Percentiles rank a stretch among this genome's conserved stretches.
phyloP scores from a whole-genome alignment of 768 basidiomycete genomes.

The Dioszegia crocea region DNA sequence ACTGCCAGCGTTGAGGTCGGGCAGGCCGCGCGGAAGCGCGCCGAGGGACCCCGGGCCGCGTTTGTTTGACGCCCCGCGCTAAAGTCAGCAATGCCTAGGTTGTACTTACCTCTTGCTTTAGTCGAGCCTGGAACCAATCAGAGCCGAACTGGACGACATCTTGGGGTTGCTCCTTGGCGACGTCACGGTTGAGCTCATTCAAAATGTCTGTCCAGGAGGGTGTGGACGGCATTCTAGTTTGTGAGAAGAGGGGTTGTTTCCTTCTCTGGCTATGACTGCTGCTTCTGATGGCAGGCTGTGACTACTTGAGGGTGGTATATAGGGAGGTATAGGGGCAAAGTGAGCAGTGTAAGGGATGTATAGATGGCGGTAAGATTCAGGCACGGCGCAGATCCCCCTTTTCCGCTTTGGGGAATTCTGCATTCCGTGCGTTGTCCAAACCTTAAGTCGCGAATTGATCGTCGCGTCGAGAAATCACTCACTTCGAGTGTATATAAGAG shows the following conservation, averaged over 20 bases:
- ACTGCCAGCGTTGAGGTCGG: slow-evolving; percentile 1
- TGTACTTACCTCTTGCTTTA: slow-evolving; percentile 42
- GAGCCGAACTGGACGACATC: slow-evolving; percentile 77
- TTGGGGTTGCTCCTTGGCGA: slow-evolving; percentile 75
- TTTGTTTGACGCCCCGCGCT: slow-evolving; percentile 2
- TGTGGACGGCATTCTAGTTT: neutral
- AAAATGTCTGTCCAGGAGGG: slow-evolving; percentile 54
- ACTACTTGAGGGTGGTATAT: neutral
- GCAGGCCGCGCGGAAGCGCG: neutral
- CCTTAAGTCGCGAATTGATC: no score
- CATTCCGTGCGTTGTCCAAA: neutral
- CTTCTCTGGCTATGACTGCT: no score
- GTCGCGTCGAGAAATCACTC: no score
- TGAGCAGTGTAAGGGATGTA: no score
- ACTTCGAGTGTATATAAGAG: no score
- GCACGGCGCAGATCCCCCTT: slow-evolving; percentile 4
- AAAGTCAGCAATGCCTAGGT: neutral
- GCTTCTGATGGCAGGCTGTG: no score
- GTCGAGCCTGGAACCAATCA: slow-evolving; percentile 77
- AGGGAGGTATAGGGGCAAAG: neutral
- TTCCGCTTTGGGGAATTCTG: slow-evolving; percentile 1
- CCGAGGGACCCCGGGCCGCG: slow-evolving; percentile 7
- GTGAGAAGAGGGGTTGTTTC: neutral
- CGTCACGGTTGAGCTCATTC: slow-evolving; percentile 78
- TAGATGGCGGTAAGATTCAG: neutral